phyloP scores from a whole-genome alignment of 495 filamentous ascomycete species.

The Lentithecium fluviatile region DNA sequence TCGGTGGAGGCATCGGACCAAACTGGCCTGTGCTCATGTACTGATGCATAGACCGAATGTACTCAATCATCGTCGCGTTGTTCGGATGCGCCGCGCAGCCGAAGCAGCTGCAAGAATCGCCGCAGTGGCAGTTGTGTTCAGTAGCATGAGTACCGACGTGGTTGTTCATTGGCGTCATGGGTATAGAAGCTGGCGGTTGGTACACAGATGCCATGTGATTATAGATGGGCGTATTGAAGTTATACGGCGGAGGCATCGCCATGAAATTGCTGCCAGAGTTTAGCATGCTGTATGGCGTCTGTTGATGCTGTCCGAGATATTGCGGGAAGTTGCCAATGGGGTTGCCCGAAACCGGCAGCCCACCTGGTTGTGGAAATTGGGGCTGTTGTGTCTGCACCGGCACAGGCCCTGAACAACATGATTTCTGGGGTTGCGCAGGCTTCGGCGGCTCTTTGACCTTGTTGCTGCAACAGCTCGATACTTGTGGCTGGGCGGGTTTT shows the following conservation, averaged over 20 bases:
- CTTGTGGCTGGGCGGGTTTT: constrained; percentile 13
- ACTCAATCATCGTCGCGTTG: constrained; percentile 37
- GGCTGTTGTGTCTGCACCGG: background rate
- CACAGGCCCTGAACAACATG: constrained; percentile 26
- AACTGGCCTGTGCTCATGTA: constrained; percentile 27
- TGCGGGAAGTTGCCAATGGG: constrained; percentile 3
- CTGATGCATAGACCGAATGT: constrained; percentile 30
- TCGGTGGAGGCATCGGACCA: constrained; percentile 11
- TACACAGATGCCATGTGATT: constrained; percentile 16
- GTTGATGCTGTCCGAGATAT: background rate
- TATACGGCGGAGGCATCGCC: constrained; percentile 8
- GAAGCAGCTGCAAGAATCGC: constrained; percentile 37
- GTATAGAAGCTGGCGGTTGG: constrained; percentile 9
- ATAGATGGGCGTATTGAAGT: constrained; percentile 30
- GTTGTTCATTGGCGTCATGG: background rate
- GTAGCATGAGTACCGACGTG: background rate
- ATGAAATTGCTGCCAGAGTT: constrained; percentile 3
- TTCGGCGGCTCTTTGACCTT: constrained; percentile 11
- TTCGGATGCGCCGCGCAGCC: constrained; percentile 39
- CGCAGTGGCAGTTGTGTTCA: constrained; percentile 38
- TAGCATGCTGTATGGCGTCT: background rate
- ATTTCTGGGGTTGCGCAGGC: constrained; percentile 14
- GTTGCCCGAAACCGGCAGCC: background rate
- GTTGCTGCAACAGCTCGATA: constrained; percentile 25
- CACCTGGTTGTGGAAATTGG: background rate